These are phyloP conservation scores for Xylaria sp. DNA, from an alignment of 2,329 filamentous ascomycete species.

Conservation along the genomic window DNA sequence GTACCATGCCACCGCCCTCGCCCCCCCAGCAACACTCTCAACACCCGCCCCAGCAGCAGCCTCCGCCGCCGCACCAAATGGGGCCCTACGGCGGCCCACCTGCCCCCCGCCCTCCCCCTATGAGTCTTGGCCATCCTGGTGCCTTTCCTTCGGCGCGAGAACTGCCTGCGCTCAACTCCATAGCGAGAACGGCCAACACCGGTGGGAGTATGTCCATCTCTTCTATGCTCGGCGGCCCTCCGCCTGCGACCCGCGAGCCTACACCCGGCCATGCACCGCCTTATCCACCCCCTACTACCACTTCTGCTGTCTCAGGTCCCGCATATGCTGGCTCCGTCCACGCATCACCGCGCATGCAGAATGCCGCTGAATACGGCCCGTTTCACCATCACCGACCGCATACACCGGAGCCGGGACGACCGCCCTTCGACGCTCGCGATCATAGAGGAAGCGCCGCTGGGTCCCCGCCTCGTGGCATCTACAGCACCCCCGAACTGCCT, in stretches of 20 bases:
- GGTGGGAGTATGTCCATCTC: constrained; percentile 67
- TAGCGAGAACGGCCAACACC: constrained; percentile 51
- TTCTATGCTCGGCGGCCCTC: constrained; percentile 62
- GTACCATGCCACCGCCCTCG: constrained; percentile 39
- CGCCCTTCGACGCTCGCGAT: constrained; percentile 53
- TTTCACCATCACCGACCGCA: constrained; percentile 70
- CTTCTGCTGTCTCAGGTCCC: constrained; percentile 50
- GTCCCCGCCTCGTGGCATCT: constrained; percentile 55
- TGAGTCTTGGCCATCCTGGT: constrained; percentile 39
- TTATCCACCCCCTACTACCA: constrained; percentile 47
- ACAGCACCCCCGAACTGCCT: constrained; percentile 62
- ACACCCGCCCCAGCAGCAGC: constrained; percentile 33
- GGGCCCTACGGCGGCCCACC: constrained; percentile 39
- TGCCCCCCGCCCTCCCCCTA: constrained; percentile 37
- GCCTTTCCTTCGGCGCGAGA: constrained; percentile 41
- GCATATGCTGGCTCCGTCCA: constrained; percentile 56
- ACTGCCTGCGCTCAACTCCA: constrained; percentile 45
- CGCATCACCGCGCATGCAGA: constrained; percentile 61
- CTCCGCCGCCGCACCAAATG: constrained; percentile 38
- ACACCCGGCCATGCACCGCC: constrained; percentile 50
- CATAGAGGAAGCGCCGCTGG: constrained; percentile 51
- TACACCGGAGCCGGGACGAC: constrained; percentile 71
- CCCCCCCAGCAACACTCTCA: constrained; percentile 41
- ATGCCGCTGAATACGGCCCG: constrained; percentile 59
- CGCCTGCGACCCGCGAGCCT: constrained; percentile 50